phyloP scores from a whole-genome alignment of 352 stramenopile genomes.

The Pythium periplocum region DNA sequence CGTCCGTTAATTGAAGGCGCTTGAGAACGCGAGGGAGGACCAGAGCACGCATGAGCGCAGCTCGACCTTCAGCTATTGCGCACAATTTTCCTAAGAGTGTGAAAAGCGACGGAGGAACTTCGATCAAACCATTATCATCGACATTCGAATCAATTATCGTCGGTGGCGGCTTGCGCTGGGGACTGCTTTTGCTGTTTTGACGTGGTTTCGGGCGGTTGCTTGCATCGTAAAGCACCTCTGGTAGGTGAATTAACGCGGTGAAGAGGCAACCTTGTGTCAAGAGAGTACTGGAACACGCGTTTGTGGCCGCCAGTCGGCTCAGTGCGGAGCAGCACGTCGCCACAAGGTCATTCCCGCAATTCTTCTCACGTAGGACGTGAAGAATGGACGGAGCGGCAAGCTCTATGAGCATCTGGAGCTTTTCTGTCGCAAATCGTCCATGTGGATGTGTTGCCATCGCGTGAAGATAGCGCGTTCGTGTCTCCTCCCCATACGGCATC shows the following conservation, averaged over 20 bases:
- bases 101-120: conserved; percentile 57
- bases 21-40: conserved; percentile 67
- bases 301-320: conserved; percentile 59
- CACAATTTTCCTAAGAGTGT: conserved; percentile 62
- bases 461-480: conserved; percentile 32
- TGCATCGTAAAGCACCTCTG: conserved; percentile 30
- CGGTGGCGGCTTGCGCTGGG: conserved; percentile 1
- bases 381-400: conserved; percentile 50
- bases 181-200: conserved; percentile 3
- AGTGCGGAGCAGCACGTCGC: conserved; percentile 50
- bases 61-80: conserved; percentile 46
- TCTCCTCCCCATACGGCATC: conserved; percentile 45
- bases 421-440: conserved; percentile 33
- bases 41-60: conserved; percentile 52
- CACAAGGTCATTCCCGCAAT: conserved; percentile 22
- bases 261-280: conserved; percentile 48
- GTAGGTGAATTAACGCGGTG: conserved; percentile 51
- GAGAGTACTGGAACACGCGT: conserved; percentile 34
- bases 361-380: conserved; percentile 52
- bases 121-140: conserved; percentile 38
- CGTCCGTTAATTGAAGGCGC: conserved; percentile 44
- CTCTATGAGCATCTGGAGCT: conserved; percentile 40
- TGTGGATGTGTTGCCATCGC: conserved; percentile 16
- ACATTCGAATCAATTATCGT: conserved; percentile 24
- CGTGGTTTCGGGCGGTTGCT: no score